Evolutionary conservation across 306 rosid genomes (phyloP).

Genomic region (Cyclanthera cordifolia): DNA sequence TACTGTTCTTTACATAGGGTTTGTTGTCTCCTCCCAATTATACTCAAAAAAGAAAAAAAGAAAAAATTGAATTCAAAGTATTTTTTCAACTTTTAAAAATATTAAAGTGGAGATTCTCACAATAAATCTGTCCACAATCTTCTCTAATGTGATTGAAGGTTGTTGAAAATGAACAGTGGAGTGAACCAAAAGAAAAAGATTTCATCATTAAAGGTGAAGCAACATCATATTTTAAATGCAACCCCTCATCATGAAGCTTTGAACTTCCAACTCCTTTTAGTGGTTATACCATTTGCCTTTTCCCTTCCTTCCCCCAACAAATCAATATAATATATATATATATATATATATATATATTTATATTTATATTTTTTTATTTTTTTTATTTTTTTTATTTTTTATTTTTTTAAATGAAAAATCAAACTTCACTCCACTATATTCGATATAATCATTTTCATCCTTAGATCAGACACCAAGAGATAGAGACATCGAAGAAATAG

Average conservation of each 20-base stretch:
- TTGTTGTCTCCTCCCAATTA: too few species aligned
- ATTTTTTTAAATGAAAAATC: too few species aligned
- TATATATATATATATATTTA: too few species aligned
- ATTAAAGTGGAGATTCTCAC: constrained; percentile 10
- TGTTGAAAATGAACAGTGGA: constrained; percentile 15
- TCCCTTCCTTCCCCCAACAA: constrained; percentile 12
- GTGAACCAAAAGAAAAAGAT: constrained; percentile 21
- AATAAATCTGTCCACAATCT: neutral
- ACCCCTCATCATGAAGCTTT: constrained; percentile 28
- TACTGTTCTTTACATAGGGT: too few species aligned
- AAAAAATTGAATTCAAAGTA: neutral
- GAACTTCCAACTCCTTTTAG: constrained; percentile 19
- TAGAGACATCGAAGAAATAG: too few species aligned
- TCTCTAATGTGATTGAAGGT: constrained; percentile 6
- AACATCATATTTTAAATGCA: constrained; percentile 22
- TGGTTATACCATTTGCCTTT: constrained; percentile 12
- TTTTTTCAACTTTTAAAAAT: neutral
- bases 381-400: too few species aligned
- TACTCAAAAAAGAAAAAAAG: too few species aligned
- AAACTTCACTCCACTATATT: too few species aligned
- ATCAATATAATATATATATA: neutral
- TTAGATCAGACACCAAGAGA: too few species aligned
- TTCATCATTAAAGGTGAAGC: constrained; percentile 27
- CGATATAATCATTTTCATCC: too few species aligned
- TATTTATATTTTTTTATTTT: too few species aligned